phyloP scores from a whole-genome alignment of 2,329 filamentous ascomycete genomes.

The Leptographium galeiforme region DNA sequence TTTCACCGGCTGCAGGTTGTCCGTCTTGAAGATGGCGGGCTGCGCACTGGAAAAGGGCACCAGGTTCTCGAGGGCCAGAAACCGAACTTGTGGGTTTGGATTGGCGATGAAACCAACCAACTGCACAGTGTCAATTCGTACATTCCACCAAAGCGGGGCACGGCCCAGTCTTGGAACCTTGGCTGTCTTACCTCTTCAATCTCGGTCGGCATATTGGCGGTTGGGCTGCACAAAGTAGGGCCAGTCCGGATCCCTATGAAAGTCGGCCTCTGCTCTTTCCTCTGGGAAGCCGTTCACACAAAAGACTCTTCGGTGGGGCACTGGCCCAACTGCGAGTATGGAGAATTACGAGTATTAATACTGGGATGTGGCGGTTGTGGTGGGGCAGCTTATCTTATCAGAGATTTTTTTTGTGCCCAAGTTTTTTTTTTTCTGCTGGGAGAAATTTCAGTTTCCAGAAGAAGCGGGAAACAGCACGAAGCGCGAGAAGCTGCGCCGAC shows the following conservation, averaged over 20 bases:
- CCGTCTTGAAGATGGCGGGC: constrained; percentile 69
- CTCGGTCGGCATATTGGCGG: constrained; percentile 53
- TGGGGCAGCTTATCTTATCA: constrained; percentile 5
- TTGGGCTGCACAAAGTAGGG: too few relatives aligned
- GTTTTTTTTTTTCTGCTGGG: not conserved
- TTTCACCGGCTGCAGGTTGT: constrained; percentile 64
- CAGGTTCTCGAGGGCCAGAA: constrained; percentile 73
- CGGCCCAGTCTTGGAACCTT: too few relatives aligned
- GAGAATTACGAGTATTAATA: too few relatives aligned
- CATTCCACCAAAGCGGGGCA: not conserved
- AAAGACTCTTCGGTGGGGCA: constrained; percentile 5
- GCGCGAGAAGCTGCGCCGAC: not conserved
- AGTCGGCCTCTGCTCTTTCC: too few relatives aligned
- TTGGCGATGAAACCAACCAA: constrained; percentile 88
- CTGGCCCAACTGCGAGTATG: too few relatives aligned
- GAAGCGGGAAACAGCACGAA: not conserved
- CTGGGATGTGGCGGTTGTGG: constrained; percentile 5
- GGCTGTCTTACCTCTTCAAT: constrained; percentile 50
- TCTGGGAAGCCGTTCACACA: constrained; percentile 6
- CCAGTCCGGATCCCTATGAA: too few relatives aligned
- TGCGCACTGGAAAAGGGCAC: constrained; percentile 67
- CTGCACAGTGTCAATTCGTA: constrained; percentile 27
- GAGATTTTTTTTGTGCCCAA: not conserved
- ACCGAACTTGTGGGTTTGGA: constrained; percentile 80
- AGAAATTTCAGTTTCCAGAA: not conserved